A percentile compares a stretch with the other conserved stretches of the same genome.
Conservation (phyloP, 139 green algal genomes). For the Coccomyxa sp. region DNA sequence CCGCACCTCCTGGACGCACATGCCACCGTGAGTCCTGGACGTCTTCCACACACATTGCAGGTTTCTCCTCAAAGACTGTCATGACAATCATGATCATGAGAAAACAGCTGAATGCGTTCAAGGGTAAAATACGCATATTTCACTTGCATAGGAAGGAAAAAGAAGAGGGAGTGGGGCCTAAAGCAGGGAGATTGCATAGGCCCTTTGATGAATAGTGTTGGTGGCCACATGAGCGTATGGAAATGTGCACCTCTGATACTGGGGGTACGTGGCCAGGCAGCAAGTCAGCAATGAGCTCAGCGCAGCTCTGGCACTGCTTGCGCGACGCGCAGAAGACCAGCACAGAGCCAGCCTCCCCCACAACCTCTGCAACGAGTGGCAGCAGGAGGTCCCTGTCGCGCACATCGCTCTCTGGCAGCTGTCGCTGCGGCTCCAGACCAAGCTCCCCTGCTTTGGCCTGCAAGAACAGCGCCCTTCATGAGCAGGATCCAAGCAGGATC, state of each 20-base stretch:
- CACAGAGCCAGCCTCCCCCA: slow-evolving; percentile 35
- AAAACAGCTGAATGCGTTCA: too few species aligned
- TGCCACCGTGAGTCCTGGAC: neutral
- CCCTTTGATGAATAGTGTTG: too few species aligned
- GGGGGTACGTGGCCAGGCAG: slow-evolving; percentile 6
- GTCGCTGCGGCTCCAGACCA: slow-evolving; percentile 10
- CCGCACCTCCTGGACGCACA: slow-evolving; percentile 2
- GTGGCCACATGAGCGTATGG: too few species aligned
- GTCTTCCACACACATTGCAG: too few species aligned
- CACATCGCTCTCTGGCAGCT: slow-evolving; percentile 14
- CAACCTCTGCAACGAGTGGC: slow-evolving; percentile 43
- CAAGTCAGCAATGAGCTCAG: slow-evolving; percentile 27
- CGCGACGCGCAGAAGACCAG: slow-evolving; percentile 55
- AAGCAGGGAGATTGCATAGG: too few species aligned
- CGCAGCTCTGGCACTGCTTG: slow-evolving; percentile 17
- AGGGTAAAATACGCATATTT: too few species aligned
- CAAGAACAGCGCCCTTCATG: neutral
- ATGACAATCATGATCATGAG: too few species aligned
- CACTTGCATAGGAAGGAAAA: too few species aligned
- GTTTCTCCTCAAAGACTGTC: too few species aligned
- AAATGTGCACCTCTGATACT: too few species aligned
- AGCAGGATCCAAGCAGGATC: too few species aligned
- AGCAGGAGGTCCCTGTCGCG: slow-evolving; percentile 51
- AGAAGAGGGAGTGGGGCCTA: too few species aligned
- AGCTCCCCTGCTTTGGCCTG: neutral